phyloP scores from a whole-genome alignment of 805 yeast genomes.

The Pichia pseudocactophila region DNA sequence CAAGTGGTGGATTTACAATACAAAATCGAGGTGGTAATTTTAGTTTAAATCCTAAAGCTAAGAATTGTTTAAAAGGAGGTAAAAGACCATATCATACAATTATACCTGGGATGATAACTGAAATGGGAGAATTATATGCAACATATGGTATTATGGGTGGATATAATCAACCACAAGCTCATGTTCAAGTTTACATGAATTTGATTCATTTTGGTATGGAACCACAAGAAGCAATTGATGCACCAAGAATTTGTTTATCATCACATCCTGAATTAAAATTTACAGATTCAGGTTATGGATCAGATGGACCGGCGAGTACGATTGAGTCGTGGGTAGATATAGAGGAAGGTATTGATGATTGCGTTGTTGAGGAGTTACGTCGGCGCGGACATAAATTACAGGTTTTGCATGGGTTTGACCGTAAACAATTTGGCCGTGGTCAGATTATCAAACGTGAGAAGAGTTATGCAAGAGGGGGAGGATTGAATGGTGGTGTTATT shows the following conservation, averaged over 20 bases:
- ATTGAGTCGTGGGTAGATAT: slow-evolving; percentile 49
- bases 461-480: slow-evolving; percentile 18
- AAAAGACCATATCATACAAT: slow-evolving; percentile 79
- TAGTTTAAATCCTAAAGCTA: slow-evolving; percentile 45
- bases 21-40: slow-evolving; percentile 77
- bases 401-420: slow-evolving; percentile 32
- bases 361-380: slow-evolving; percentile 37
- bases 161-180: slow-evolving; percentile 80
- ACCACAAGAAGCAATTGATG: slow-evolving; percentile 69
- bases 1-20: slow-evolving; percentile 54
- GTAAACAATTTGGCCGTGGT: slow-evolving; percentile 49
- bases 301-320: slow-evolving; percentile 56
- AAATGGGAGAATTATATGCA: slow-evolving; percentile 46
- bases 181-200: slow-evolving; percentile 67
- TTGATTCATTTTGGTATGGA: slow-evolving; percentile 50
- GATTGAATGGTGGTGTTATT: slow-evolving; percentile 19
- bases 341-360: slow-evolving; percentile 53
- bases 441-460: slow-evolving; percentile 46
- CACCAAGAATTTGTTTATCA: slow-evolving; percentile 60
- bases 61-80: slow-evolving; percentile 55
- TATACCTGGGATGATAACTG: slow-evolving; percentile 72
- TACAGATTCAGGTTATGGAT: slow-evolving; percentile 47
- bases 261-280: slow-evolving; percentile 38
- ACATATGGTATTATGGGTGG: slow-evolving; percentile 74
- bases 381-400: slow-evolving; percentile 50